Evolutionary conservation across 75 land plant genomes (phyloP), one percentile per base, ranked within the genome.

Genomic region (Pinus albicaulis): DNA sequence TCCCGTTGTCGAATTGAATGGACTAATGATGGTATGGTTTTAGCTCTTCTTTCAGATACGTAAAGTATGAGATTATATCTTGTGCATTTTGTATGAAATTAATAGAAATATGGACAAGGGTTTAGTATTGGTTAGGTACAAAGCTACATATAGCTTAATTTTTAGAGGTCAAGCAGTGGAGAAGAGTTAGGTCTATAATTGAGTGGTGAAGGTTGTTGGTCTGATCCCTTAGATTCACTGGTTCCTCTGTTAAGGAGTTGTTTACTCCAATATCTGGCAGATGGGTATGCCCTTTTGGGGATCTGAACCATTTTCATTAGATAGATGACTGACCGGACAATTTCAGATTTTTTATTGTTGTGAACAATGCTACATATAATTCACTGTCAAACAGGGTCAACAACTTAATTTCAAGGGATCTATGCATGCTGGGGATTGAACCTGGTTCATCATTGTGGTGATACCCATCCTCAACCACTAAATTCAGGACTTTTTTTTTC

Each of bases 1-100:
- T 89, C 96, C 63, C 84, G 96, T 63, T 95, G 98, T 63, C 77
- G 94, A 23, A 91, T 91, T 53, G 80, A 88, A 36, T 95, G 98
- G 98, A 91, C 92, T 59, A 89, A 91, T 78, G 94, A 93, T 89
- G 98, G 96, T 95, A 89, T 72, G 74, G 10, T 5, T 55, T 70
- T 53, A 2, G 1, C 16, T 7, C 11, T 55, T 17, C 11, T 23
- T 13, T n/a, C 5, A 15, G 23, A 7, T 53, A 53, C 10, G 2
- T 20, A 5, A 72, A 72, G n/a, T 23, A 16, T 52, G 74, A 10
- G 7, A 41, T 11, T 15, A 22, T 38, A 23, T 38, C 24, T 72
- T 13, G 41, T 52, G 31, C 20, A 48, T 52, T 48, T 48, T 60
- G 6, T 60, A 23, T 60, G 8, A 16, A 44, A 44, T 44, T 44